These are phyloP conservation scores for Tubosaeta sp. DNA, from an alignment of 768 basidiomycete genomes.

Conservation along the genomic window DNA sequence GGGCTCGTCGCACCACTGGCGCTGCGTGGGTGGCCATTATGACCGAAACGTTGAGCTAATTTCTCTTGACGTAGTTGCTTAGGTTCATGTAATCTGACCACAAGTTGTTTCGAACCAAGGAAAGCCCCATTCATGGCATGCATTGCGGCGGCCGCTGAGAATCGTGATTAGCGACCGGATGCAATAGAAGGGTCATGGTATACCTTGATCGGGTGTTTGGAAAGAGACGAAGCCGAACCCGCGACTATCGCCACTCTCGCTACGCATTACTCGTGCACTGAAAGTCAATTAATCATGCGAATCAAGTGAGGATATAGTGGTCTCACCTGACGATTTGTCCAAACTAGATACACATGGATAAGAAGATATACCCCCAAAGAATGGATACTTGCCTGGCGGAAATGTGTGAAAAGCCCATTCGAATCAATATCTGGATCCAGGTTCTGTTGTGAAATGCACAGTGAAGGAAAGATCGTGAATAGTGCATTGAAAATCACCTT, in stretches of 20 bases:
- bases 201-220: conserved; percentile 81
- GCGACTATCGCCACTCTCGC: conserved; percentile 73
- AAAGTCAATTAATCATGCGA: not conserved
- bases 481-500: conserved; percentile 47
- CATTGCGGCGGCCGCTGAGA: conserved; percentile 65
- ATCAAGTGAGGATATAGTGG: not conserved
- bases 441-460: conserved; percentile 47
- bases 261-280: conserved; percentile 90
- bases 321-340: conserved; percentile 83
- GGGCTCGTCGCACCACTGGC: conserved; percentile 85
- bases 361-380: conserved; percentile 6
- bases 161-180: conserved; percentile 3
- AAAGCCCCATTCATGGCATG: conserved; percentile 75
- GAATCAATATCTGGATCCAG: conserved; percentile 83
- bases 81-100: conserved; percentile 86
- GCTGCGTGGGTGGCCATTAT: conserved; percentile 75
- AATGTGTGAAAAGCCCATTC: conserved; percentile 77
- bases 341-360: conserved; percentile 45
- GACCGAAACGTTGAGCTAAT: conserved; percentile 74
- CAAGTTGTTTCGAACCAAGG: conserved; percentile 71
- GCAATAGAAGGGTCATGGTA: not conserved
- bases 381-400: conserved; percentile 54
- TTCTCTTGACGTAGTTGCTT: conserved; percentile 90
- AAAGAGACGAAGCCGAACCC: conserved; percentile 92
- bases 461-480: conserved; percentile 1